Conservation (phyloP, 208 protist species). For the Crithidia bombi region DNA sequence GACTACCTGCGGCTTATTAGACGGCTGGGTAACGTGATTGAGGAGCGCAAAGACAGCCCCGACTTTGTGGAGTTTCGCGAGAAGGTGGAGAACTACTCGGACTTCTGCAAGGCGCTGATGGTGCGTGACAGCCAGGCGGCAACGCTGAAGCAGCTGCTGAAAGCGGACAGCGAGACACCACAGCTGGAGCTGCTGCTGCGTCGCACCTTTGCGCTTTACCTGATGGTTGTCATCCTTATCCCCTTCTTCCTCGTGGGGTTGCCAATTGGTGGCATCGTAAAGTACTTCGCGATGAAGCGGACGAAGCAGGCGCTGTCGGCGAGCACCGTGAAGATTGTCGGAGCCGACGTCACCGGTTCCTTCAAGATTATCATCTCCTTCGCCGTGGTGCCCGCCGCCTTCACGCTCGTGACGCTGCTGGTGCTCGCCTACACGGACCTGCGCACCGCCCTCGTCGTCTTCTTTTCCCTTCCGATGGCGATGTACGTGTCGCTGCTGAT, state of each 20-base stretch:
- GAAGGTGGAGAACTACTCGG: slow-evolving; percentile 83
- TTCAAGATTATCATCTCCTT: slow-evolving; percentile 86
- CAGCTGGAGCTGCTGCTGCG: slow-evolving; percentile 75
- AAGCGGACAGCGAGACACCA: slow-evolving; percentile 48
- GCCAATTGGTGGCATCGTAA: slow-evolving; percentile 71
- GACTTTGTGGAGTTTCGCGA: slow-evolving; percentile 75
- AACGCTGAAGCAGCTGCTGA: slow-evolving; percentile 75
- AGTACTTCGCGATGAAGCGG: slow-evolving; percentile 56
- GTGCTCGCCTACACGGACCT: slow-evolving; percentile 67
- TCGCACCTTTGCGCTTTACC: slow-evolving; percentile 73
- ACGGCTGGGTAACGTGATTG: slow-evolving; percentile 79
- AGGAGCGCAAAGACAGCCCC: slow-evolving; percentile 60
- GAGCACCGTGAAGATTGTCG: slow-evolving; percentile 91
- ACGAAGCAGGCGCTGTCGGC: slow-evolving; percentile 69
- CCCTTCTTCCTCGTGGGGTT: slow-evolving; percentile 85
- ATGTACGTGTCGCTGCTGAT: slow-evolving; percentile 91
- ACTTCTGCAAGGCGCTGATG: slow-evolving; percentile 81
- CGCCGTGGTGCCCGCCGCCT: slow-evolving; percentile 59
- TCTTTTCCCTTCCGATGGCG: slow-evolving; percentile 87
- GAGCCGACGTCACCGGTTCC: slow-evolving; percentile 90
- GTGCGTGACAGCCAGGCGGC: slow-evolving; percentile 87
- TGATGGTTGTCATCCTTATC: slow-evolving; percentile 79
- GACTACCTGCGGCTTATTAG: slow-evolving; percentile 90
- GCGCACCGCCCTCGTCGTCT: slow-evolving; percentile 68
- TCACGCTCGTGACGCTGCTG: slow-evolving; percentile 63